Base-by-base conservation (phyloP, 2,329 filamentous ascomycete genomes). In the Sporothrix curviconia region DNA sequence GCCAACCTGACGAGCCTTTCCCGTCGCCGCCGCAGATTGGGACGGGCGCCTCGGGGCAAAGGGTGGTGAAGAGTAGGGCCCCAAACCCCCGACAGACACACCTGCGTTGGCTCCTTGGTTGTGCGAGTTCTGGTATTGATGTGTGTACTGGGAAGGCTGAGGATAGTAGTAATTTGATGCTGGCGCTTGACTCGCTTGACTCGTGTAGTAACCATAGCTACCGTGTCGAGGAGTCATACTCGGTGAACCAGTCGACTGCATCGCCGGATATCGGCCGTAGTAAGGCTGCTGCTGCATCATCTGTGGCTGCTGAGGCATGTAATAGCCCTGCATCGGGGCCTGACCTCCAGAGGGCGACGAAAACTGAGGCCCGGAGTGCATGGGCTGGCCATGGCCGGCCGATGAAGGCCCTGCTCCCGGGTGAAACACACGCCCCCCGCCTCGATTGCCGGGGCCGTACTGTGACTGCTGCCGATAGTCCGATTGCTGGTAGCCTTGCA, bases 21-120 rank as follows among this genome's bases (percentile, higher is more conserved):
- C n/a, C n/a, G n/a, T n/a, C n/a, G n/a, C n/a, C n/a, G 25, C 68
- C 60, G 46, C 64, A 61, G 36, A 64, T 60, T 39, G 65, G 46
- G 58, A 64, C 68, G 63, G 68, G 70, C 63, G 69, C 66, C 62
- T 65, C 32, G 69, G 42, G 9, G 46, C 8, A 34, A 37, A 14
- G 7, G 37, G 4, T n/a, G 24, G 4, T 11, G 24, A 25, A 4
- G 24, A 7, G 14, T 30, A 22, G 11, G 19, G 30, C 30, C 37
- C n/a, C n/a, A n/a, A n/a, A n/a, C n/a, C n/a, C n/a, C n/a, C n/a
- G n/a, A n/a, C n/a, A n/a, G n/a, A n/a, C n/a, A n/a, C n/a, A n/a
- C n/a, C n/a, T n/a, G n/a, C n/a, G n/a, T n/a, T n/a, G n/a, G 22
- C 15, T 9, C 7, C 49, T 22, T 51, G 34, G 15, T 39, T 34